These are phyloP conservation scores for Tetracladium maxilliforme DNA, from an alignment of 2,329 filamentous ascomycete species.

Conservation along the genomic window DNA sequence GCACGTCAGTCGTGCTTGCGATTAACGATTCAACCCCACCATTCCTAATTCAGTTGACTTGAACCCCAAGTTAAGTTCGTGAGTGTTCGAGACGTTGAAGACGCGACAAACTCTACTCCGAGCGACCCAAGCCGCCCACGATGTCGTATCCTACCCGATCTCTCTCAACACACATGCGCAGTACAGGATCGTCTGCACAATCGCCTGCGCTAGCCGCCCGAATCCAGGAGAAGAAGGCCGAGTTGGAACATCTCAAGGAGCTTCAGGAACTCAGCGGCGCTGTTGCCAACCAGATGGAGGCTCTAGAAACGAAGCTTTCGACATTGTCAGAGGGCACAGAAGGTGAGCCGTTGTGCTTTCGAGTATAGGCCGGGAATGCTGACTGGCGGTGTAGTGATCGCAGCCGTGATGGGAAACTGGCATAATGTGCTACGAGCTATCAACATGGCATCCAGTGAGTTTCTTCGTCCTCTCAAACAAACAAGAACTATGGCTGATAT, in stretches of 20 bases:
- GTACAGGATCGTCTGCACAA: conserved; percentile 35
- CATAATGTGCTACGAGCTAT: conserved; percentile 75
- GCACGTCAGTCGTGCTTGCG: too few species aligned
- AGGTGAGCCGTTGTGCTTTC: conserved; percentile 28
- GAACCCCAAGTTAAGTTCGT: too few species aligned
- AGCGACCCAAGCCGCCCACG: too few species aligned
- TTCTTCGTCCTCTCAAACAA: conserved; percentile 2
- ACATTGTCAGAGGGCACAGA: conserved; percentile 74
- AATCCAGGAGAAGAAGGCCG: conserved; percentile 74
- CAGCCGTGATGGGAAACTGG: conserved; percentile 76
- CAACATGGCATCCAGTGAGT: conserved; percentile 71
- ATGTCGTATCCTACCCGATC: conserved; percentile 44
- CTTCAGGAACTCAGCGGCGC: conserved; percentile 66
- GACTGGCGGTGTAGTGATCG: conserved; percentile 23
- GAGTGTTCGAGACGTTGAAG: too few species aligned
- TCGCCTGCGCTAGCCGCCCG: conserved; percentile 58
- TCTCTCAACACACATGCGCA: conserved; percentile 51
- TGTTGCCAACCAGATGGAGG: conserved; percentile 70
- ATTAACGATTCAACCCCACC: too few species aligned
- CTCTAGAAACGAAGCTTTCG: conserved; percentile 60
- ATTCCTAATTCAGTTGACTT: too few species aligned
- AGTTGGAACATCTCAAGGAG: conserved; percentile 66
- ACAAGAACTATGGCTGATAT: conserved; percentile 6
- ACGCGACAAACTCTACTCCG: too few species aligned
- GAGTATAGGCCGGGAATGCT: conserved; percentile 1